Evolutionary conservation across 257 asterid genomes (phyloP).

Genomic region (Ilex aquifolium): DNA sequence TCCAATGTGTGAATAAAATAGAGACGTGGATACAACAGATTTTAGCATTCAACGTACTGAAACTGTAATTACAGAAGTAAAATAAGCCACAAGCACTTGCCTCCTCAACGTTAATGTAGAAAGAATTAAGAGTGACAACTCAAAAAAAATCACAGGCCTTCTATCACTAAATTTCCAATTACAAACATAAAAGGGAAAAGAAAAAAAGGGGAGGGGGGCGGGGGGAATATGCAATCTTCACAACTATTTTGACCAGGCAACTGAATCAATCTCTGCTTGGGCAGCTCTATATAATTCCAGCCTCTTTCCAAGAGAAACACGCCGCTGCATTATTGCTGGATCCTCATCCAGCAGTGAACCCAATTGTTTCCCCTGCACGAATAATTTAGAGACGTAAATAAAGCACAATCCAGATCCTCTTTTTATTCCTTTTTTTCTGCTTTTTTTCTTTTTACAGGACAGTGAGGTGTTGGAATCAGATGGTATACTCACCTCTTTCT

Average conservation of each 20-base stretch:
- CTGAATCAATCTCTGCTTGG: conserved; percentile 64
- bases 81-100: no score
- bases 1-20: no score
- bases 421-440: no score
- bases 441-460: no score
- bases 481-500: conserved; percentile 47
- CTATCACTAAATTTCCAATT: not conserved
- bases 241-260: conserved; percentile 64
- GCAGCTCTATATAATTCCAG: conserved; percentile 71
- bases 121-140: not conserved
- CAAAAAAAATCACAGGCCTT: not conserved
- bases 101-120: not conserved
- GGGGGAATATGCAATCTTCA: not conserved
- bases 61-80: no score
- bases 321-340: conserved; percentile 68
- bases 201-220: no score
- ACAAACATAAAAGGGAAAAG: not conserved
- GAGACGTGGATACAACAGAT: no score
- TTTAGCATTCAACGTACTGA: no score
- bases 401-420: no score
- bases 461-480: no score
- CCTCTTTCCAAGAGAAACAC: conserved; percentile 57
- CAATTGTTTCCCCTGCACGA: conserved; percentile 44
- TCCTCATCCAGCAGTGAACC: conserved; percentile 70
- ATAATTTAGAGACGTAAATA: not conserved